Conservation (phyloP, 23 red algal genomes). For the Cyanidioschyzon merolae region DNA sequence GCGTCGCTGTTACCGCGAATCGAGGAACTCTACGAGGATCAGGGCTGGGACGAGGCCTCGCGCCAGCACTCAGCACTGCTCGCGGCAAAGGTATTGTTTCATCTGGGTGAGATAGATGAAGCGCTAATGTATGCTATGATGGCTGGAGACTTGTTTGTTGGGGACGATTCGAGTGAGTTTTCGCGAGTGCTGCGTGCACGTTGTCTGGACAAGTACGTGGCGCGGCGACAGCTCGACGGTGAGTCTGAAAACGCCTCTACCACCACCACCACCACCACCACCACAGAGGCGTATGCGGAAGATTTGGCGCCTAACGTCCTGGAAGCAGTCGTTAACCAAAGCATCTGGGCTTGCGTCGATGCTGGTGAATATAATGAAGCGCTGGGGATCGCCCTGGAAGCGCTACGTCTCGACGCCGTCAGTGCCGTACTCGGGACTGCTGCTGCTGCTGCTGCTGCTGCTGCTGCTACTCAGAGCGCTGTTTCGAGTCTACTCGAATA, state of each 20-base stretch:
- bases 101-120: conserved; percentile 90
- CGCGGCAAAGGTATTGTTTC: conserved; percentile 95
- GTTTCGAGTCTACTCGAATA: conserved; percentile 49
- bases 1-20: conserved; percentile 68
- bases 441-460: too few species aligned
- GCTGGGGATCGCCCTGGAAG: conserved; percentile 80
- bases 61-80: conserved; percentile 64
- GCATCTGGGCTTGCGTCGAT: conserved; percentile 57
- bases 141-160: conserved; percentile 58
- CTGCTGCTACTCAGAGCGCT: conserved; percentile 20
- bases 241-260: not conserved
- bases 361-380: conserved; percentile 72
- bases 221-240: not conserved
- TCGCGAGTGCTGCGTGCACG: conserved; percentile 66
- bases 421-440: conserved; percentile 41
- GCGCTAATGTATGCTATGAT: conserved; percentile 74
- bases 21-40: conserved; percentile 69
- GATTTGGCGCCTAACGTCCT: conserved; percentile 28
- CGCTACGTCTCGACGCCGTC: conserved; percentile 54
- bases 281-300: not conserved
- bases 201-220: conserved; percentile 92
- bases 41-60: conserved; percentile 29
- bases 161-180: conserved; percentile 67
- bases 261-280: not conserved
- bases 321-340: conserved; percentile 66